Conservation (phyloP, 192 early-diverging fungal genomes). For the Backusella psychrophila region DNA sequence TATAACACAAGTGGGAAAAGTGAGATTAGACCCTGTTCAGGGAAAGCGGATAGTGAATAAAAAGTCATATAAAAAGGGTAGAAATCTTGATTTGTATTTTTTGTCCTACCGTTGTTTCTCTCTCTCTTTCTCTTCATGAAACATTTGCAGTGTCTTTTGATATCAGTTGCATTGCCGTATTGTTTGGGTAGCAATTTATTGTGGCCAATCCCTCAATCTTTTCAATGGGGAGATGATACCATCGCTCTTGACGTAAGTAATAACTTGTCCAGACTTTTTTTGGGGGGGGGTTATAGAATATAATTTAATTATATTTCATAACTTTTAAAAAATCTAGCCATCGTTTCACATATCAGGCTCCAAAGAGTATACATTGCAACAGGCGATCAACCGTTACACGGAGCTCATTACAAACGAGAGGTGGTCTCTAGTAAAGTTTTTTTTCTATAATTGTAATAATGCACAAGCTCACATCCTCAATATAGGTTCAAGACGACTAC, state of each 20-base stretch:
- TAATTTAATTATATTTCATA: not conserved
- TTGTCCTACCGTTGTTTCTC: not conserved
- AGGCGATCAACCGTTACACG: conserved; percentile 32
- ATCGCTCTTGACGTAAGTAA: conserved; percentile 16
- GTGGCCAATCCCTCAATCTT: conserved; percentile 21
- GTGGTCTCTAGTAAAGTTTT: conserved; percentile 29
- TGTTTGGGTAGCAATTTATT: not conserved
- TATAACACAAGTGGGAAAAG: not conserved
- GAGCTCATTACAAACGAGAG: conserved; percentile 26
- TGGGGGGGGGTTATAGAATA: not conserved
- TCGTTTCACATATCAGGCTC: conserved; percentile 30
- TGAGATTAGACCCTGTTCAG: not conserved
- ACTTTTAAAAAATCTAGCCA: not conserved
- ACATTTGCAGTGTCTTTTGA: conserved; percentile 4
- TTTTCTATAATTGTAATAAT: not conserved
- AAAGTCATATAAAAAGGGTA: not conserved
- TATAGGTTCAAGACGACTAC: conserved; percentile 21
- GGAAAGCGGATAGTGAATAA: not conserved
- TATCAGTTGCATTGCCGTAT: not conserved
- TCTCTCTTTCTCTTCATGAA: conserved; percentile 1
- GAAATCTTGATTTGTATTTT: not conserved
- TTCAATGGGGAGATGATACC: conserved; percentile 8
- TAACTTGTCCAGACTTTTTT: not conserved
- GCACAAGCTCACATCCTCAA: not conserved
- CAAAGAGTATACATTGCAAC: conserved; percentile 3